These are phyloP conservation scores for Ganoderma lucidum DNA, from an alignment of 1,284 basidiomycete species.

Conservation along the genomic window DNA sequence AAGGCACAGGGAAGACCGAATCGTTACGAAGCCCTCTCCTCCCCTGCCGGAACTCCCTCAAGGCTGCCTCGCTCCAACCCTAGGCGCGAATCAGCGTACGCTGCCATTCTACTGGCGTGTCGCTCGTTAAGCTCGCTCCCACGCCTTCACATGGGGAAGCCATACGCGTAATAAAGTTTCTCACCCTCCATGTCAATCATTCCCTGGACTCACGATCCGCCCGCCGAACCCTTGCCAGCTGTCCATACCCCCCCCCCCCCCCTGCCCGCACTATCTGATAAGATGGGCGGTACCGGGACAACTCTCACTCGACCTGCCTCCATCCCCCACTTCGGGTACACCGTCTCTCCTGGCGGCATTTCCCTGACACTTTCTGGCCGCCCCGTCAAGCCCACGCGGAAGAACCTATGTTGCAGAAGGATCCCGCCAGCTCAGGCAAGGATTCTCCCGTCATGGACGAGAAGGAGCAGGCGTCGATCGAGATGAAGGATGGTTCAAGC, in stretches of 20 bases:
- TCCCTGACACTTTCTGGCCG: conserved; percentile 1
- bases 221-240: conserved; percentile 8
- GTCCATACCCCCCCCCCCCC: conserved; percentile 6
- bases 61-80: not conserved
- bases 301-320: conserved; percentile 26
- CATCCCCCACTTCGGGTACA: not conserved
- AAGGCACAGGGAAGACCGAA: not conserved
- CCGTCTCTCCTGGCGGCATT: not conserved
- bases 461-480: conserved; percentile 37
- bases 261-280: conserved; percentile 39
- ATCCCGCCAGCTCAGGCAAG: conserved; percentile 21
- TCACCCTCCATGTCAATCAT: conserved; percentile 17
- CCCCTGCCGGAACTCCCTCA: not conserved
- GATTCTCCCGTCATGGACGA: conserved; percentile 34
- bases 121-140: not conserved
- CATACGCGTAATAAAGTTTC: conserved; percentile 5
- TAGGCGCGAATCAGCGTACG: not conserved
- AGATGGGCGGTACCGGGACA: conserved; percentile 34
- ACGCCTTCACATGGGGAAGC: not conserved
- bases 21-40: not conserved
- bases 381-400: not conserved
- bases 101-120: not conserved
- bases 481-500: conserved; percentile 30
- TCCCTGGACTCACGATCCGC: conserved; percentile 12
- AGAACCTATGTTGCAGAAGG: conserved; percentile 27